Evolutionary conservation across 257 asterid species (phyloP).

Genomic region (Capsicum pubescens): DNA sequence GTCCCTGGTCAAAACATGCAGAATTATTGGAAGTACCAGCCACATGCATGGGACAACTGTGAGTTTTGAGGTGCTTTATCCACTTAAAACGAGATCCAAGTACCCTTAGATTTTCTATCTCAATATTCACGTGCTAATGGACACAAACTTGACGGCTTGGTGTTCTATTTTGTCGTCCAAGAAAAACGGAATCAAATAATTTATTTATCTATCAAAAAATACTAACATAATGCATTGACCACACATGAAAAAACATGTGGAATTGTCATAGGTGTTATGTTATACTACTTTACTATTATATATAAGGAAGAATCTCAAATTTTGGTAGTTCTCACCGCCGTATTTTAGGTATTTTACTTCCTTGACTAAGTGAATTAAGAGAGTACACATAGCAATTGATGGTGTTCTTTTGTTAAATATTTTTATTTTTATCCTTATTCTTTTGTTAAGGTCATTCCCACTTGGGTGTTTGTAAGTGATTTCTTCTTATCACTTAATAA

Average conservation of each 20-base stretch:
- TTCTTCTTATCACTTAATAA: too few species aligned
- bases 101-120: not conserved
- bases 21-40: not conserved
- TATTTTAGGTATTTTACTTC: too few species aligned
- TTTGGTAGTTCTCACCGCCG: too few species aligned
- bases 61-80: conserved; percentile 1
- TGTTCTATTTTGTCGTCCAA: not conserved
- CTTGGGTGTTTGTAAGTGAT: too few species aligned
- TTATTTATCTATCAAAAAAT: not conserved
- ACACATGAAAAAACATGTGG: not conserved
- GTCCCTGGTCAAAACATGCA: conserved; percentile 1
- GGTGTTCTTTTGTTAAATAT: too few species aligned
- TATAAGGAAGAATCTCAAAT: too few species aligned
- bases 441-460: too few species aligned
- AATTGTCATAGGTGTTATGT: not conserved
- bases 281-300: too few species aligned
- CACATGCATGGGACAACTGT: conserved; percentile 21
- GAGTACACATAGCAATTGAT: too few species aligned
- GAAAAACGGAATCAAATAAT: not conserved
- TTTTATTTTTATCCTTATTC: too few species aligned
- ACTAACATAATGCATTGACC: not conserved
- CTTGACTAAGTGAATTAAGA: too few species aligned
- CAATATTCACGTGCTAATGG: not conserved
- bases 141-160: not conserved
- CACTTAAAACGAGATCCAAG: not conserved